Percentiles rank a stretch among this genome's conserved stretches.
Evolutionary conservation across 2,329 filamentous ascomycete species (phyloP).

Genomic region (Cladophialophora yegresii): DNA sequence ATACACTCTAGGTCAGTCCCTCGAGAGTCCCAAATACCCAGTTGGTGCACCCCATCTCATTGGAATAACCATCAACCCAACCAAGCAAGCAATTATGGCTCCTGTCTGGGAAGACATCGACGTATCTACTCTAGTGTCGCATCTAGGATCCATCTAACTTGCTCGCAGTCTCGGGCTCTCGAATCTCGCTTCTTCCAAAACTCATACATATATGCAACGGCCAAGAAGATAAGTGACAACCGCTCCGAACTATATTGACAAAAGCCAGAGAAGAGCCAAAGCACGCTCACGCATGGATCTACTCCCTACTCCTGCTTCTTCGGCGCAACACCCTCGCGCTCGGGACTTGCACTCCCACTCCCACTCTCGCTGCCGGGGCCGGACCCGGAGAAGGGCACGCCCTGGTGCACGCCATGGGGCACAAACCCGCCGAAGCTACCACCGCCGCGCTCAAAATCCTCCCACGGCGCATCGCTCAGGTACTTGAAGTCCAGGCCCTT

Average conservation of each 20-base stretch:
- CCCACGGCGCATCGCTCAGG: slow-evolving; percentile 43
- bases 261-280: no score
- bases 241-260: no score
- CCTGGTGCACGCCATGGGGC: slow-evolving; percentile 12
- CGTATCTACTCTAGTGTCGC: not conserved
- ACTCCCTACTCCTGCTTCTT: slow-evolving; percentile 4
- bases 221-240: not conserved
- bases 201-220: not conserved
- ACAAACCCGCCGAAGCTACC: slow-evolving; percentile 3
- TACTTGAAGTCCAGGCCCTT: slow-evolving; percentile 57
- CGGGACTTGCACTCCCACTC: slow-evolving; percentile 2
- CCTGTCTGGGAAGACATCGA: not conserved
- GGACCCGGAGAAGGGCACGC: slow-evolving; percentile 22
- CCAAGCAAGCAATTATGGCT: not conserved
- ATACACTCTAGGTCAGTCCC: no score
- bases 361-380: slow-evolving; percentile 24
- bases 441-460: slow-evolving; percentile 10
- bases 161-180: no score
- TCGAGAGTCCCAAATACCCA: no score
- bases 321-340: not conserved
- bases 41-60: no score
- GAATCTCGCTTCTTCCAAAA: no score
- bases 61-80: not conserved
- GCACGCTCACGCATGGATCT: not conserved
- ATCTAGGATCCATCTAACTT: not conserved